Conservation (phyloP, 2,329 filamentous ascomycete genomes). For the Trichophyton benhamiae region DNA sequence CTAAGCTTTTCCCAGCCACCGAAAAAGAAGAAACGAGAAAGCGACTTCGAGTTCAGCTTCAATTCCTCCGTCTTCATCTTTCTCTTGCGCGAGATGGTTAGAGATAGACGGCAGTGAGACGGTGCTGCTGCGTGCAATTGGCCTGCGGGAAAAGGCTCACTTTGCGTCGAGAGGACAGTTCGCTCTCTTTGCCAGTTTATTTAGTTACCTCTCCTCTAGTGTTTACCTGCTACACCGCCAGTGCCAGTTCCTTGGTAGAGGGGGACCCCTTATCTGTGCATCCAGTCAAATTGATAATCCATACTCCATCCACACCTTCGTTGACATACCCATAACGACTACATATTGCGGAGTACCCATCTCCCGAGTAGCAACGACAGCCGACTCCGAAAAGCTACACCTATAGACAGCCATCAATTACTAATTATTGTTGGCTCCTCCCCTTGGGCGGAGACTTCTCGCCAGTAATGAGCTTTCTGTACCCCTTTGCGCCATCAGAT, state of each 20-base stretch:
- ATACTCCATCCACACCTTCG: not conserved
- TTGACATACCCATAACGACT: too few relatives aligned
- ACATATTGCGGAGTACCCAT: too few relatives aligned
- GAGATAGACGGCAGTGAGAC: not conserved
- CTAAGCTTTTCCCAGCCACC: not conserved
- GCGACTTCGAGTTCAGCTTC: not conserved
- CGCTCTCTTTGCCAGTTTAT: not conserved
- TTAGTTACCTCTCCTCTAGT: not conserved
- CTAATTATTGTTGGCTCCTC: not conserved
- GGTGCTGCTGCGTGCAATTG: not conserved
- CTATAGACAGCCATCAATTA: not conserved
- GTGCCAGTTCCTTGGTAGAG: not conserved
- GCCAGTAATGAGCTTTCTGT: slow-evolving; percentile 4
- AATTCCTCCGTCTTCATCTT: not conserved
- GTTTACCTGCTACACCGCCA: not conserved
- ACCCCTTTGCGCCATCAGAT: not conserved
- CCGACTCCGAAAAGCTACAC: too few relatives aligned
- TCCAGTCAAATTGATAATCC: not conserved
- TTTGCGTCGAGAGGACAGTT: not conserved
- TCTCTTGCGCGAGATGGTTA: not conserved
- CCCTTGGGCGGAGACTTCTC: not conserved
- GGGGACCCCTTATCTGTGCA: too few relatives aligned
- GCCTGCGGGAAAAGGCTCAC: not conserved
- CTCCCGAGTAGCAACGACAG: too few relatives aligned
- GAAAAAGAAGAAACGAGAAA: not conserved